Conservation (phyloP, 2,329 filamentous ascomycete species). For the Penicillium verrucosum region DNA sequence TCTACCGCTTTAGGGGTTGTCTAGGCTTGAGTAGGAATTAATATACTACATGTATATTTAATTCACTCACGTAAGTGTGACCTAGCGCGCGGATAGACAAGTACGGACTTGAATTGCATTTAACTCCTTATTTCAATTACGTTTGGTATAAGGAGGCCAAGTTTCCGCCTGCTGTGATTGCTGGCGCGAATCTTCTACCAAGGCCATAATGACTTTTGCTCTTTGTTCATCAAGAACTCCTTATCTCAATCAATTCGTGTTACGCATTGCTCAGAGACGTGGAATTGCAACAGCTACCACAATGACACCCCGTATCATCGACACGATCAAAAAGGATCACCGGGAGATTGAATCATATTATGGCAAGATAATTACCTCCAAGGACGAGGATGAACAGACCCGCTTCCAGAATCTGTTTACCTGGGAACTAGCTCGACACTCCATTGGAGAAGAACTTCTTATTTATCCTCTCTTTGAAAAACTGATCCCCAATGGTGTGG, state of each 20-base stretch:
- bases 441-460: conserved; percentile 50
- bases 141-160: not conserved
- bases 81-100: not conserved
- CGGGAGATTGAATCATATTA: conserved; percentile 41
- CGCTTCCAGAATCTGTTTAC: conserved; percentile 49
- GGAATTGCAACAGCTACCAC: conserved; percentile 1
- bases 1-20: not conserved
- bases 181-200: not conserved
- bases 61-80: not conserved
- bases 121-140: not conserved
- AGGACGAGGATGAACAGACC: conserved; percentile 32
- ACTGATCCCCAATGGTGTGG: conserved; percentile 41
- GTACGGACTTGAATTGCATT: not conserved
- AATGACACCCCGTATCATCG: conserved; percentile 21
- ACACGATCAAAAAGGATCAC: conserved; percentile 41
- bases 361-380: conserved; percentile 39
- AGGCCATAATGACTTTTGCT: not conserved
- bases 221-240: not conserved
- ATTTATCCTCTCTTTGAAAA: conserved; percentile 54
- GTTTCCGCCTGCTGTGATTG: not conserved
- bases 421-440: conserved; percentile 51
- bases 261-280: not conserved
- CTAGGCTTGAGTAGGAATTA: not conserved
- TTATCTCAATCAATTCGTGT: not conserved
- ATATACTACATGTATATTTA: not conserved